Evolutionary conservation across 495 filamentous ascomycete genomes (phyloP).

Genomic region (Staphylotrichum longicolle): DNA sequence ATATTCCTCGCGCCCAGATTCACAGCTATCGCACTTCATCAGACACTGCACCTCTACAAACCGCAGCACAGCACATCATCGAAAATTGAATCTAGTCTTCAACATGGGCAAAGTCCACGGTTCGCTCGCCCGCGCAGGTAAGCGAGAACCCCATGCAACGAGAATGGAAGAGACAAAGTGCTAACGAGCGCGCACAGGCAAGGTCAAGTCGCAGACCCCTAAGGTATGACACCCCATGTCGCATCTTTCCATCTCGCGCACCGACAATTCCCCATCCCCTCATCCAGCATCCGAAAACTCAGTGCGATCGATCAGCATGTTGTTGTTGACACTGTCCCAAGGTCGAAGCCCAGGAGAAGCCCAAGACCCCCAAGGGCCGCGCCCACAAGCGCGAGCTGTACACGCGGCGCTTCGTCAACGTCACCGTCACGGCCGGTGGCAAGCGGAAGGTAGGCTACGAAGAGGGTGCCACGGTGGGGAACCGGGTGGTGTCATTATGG

Average conservation of each 20-base stretch:
- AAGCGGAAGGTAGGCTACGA: constrained; percentile 81
- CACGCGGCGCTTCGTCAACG: constrained; percentile 98
- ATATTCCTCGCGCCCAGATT: too few species aligned
- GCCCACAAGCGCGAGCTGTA: constrained; percentile 96
- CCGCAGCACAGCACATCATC: too few species aligned
- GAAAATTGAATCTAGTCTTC: constrained; percentile 14
- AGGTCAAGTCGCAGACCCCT: constrained; percentile 50
- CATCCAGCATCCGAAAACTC: too few species aligned
- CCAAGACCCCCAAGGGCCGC: constrained; percentile 92
- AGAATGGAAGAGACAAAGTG: not conserved
- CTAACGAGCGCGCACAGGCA: constrained; percentile 32
- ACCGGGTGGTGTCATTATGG: constrained; percentile 40
- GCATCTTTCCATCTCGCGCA: not conserved
- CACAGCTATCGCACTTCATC: too few species aligned
- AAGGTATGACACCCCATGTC: constrained; percentile 39
- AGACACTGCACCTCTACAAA: too few species aligned
- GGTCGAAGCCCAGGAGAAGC: constrained; percentile 86
- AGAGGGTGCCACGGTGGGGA: too few species aligned
- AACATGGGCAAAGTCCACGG: constrained; percentile 91
- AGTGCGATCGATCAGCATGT: too few species aligned
- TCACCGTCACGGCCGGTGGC: constrained; percentile 88
- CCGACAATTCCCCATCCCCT: not conserved
- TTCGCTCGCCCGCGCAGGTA: constrained; percentile 91
- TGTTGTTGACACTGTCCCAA: constrained; percentile 25
- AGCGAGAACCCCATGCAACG: constrained; percentile 1